phyloP scores from a whole-genome alignment of 495 filamentous ascomycete genomes.

The Penicillium verhagenii region DNA sequence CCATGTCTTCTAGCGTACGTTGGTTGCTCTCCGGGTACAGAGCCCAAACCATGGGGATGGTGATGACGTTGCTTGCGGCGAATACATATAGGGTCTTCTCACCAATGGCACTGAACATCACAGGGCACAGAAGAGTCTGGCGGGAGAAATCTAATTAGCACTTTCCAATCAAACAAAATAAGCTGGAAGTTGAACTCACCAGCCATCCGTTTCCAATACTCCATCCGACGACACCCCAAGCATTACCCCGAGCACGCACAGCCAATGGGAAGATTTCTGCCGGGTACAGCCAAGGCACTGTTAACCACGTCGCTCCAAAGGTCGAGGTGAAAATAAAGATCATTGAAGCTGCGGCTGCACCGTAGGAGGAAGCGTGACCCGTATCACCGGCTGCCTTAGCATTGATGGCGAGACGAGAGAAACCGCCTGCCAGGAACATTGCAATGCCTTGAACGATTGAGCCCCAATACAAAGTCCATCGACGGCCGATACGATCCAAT shows the following conservation, averaged over 20 bases:
- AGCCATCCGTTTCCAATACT: constrained; percentile 69
- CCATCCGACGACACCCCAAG: constrained; percentile 76
- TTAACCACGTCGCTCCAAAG: constrained; percentile 72
- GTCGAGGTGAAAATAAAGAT: constrained; percentile 68
- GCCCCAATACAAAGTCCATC: constrained; percentile 69
- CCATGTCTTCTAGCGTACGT: constrained; percentile 68
- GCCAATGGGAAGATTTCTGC: constrained; percentile 71
- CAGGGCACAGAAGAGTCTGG: constrained; percentile 59
- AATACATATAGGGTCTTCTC: constrained; percentile 70
- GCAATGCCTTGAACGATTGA: constrained; percentile 61
- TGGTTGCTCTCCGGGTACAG: constrained; percentile 68
- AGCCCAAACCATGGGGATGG: constrained; percentile 66
- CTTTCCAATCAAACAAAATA: background rate
- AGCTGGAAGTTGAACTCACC: constrained; percentile 25
- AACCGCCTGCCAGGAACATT: constrained; percentile 58
- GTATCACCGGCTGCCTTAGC: constrained; percentile 43
- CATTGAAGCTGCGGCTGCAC: constrained; percentile 63
- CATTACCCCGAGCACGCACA: constrained; percentile 66
- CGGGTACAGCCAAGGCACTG: constrained; percentile 69
- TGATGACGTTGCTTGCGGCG: constrained; percentile 59
- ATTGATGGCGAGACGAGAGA: constrained; percentile 52
- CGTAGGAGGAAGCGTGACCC: constrained; percentile 51
- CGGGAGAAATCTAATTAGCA: background rate
- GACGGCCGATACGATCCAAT: constrained; percentile 65
- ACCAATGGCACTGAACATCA: constrained; percentile 60